These are phyloP conservation scores for Nidula microcarpa DNA, from an alignment of 768 basidiomycete species.

Conservation along the genomic window DNA sequence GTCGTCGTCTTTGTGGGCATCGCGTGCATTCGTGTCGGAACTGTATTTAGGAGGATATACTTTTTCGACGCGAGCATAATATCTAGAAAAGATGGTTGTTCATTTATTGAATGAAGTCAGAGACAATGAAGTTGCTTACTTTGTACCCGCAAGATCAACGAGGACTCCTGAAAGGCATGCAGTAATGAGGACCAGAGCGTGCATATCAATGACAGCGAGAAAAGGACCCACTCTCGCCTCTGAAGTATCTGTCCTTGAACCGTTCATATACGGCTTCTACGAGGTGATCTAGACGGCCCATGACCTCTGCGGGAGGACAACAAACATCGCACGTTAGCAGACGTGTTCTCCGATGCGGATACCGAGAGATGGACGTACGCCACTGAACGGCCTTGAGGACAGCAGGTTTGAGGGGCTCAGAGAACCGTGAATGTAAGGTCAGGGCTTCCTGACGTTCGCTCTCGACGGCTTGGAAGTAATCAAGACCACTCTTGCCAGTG, in stretches of 20 bases:
- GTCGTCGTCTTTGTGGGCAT: slow-evolving; percentile 45
- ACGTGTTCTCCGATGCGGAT: slow-evolving; percentile 5
- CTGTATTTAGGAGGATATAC: slow-evolving; percentile 67
- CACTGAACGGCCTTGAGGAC: slow-evolving; percentile 94
- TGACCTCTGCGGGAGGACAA: slow-evolving; percentile 64
- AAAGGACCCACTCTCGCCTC: slow-evolving; percentile 74
- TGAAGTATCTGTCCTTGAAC: slow-evolving; percentile 94
- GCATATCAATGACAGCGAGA: background rate
- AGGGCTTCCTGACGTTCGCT: slow-evolving; percentile 89
- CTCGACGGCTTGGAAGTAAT: slow-evolving; percentile 92
- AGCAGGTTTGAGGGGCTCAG: slow-evolving; percentile 87
- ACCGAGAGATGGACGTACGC: slow-evolving; percentile 61
- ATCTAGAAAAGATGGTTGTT: slow-evolving; percentile 39
- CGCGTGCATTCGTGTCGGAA: slow-evolving; percentile 41
- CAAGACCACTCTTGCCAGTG: slow-evolving; percentile 88
- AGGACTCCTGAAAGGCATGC: slow-evolving; percentile 58
- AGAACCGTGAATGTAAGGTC: slow-evolving; percentile 88
- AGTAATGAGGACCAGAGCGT: slow-evolving; percentile 2
- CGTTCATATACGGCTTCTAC: slow-evolving; percentile 95
- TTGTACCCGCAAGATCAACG: slow-evolving; percentile 84
- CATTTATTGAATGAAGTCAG: slow-evolving; percentile 8
- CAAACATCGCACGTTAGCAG: slow-evolving; percentile 12
- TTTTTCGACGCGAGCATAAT: slow-evolving; percentile 76
- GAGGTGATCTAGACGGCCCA: slow-evolving; percentile 92
- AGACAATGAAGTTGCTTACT: slow-evolving; percentile 41